Evolutionary conservation across 2,329 filamentous ascomycete species (phyloP).

Genomic region (Thelonectria rubi): DNA sequence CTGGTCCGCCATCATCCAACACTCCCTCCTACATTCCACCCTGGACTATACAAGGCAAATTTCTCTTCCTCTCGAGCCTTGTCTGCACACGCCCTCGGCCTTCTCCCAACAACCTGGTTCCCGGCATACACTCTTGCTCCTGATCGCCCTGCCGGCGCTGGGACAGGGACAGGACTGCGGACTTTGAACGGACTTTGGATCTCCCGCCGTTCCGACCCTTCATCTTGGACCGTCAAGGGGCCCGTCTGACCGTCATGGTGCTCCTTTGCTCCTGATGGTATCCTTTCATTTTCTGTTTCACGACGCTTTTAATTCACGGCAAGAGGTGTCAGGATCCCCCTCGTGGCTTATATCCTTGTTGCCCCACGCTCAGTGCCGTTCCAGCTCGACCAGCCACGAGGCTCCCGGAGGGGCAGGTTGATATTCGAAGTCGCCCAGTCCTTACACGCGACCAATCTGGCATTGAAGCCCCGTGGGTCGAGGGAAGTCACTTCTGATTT

Average conservation of each 20-base stretch:
- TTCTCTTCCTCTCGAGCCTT: background rate
- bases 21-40: background rate
- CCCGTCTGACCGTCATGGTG: conserved; percentile 12
- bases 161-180: conserved; percentile 1
- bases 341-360: conserved; percentile 10
- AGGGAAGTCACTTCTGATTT: background rate
- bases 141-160: background rate
- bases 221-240: conserved; percentile 7
- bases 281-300: conserved; percentile 10
- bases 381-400: background rate
- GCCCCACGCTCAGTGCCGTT: conserved; percentile 13
- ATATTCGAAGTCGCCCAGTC: background rate
- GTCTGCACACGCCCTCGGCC: background rate
- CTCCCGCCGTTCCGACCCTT: conserved; percentile 9
- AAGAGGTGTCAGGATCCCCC: background rate
- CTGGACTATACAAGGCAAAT: background rate
- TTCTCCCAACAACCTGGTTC: background rate
- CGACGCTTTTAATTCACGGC: conserved; percentile 6
- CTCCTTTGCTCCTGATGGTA: conserved; percentile 11
- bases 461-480: background rate
- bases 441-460: background rate
- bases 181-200: conserved; percentile 15
- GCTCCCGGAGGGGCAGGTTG: background rate
- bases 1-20: background rate
- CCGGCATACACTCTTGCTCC: background rate